A percentile compares a stretch with the other conserved stretches of the same genome.
These are phyloP conservation scores for Claviceps pusilla DNA, from an alignment of 2,329 filamentous ascomycete species.

Conservation along the genomic window DNA sequence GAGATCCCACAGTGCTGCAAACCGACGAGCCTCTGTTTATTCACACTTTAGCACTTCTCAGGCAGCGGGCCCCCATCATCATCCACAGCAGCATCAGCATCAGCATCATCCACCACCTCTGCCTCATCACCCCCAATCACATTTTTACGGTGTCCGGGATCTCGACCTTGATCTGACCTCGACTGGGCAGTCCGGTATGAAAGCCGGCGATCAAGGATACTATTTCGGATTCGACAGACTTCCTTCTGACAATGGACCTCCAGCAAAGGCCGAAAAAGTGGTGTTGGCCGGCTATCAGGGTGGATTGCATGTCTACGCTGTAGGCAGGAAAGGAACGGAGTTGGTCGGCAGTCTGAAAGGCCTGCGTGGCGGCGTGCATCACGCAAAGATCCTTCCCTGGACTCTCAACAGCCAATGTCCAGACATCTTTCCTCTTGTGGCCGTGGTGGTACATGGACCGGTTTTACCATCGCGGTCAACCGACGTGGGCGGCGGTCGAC, in stretches of 20 bases:
- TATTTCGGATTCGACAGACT: slow-evolving; percentile 72
- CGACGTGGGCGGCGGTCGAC: slow-evolving; percentile 21
- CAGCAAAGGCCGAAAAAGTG: slow-evolving; percentile 41
- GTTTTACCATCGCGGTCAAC: slow-evolving; percentile 31
- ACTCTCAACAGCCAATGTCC: slow-evolving; percentile 37
- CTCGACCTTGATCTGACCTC: slow-evolving; percentile 62
- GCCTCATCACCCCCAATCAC: slow-evolving; percentile 60
- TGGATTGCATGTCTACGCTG: slow-evolving; percentile 58
- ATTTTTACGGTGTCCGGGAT: slow-evolving; percentile 63
- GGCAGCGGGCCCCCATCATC: slow-evolving; percentile 30
- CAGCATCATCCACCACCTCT: slow-evolving; percentile 31
- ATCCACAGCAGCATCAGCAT: no score
- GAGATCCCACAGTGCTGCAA: slow-evolving; percentile 19
- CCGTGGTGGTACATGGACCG: slow-evolving; percentile 67
- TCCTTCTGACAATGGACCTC: slow-evolving; percentile 24
- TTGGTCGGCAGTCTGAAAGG: slow-evolving; percentile 57
- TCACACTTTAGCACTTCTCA: slow-evolving; percentile 31
- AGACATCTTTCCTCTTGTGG: slow-evolving; percentile 56
- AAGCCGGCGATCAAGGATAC: slow-evolving; percentile 54
- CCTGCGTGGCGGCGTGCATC: slow-evolving; percentile 62
- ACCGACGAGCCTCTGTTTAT: slow-evolving; percentile 34
- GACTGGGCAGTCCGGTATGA: slow-evolving; percentile 36
- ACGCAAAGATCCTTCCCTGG: slow-evolving; percentile 72
- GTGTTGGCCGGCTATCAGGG: slow-evolving; percentile 69
- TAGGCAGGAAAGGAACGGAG: slow-evolving; percentile 58